These are phyloP conservation scores for Cucurbita moschata DNA, from an alignment of 306 rosid genomes.

Conservation along the genomic window DNA sequence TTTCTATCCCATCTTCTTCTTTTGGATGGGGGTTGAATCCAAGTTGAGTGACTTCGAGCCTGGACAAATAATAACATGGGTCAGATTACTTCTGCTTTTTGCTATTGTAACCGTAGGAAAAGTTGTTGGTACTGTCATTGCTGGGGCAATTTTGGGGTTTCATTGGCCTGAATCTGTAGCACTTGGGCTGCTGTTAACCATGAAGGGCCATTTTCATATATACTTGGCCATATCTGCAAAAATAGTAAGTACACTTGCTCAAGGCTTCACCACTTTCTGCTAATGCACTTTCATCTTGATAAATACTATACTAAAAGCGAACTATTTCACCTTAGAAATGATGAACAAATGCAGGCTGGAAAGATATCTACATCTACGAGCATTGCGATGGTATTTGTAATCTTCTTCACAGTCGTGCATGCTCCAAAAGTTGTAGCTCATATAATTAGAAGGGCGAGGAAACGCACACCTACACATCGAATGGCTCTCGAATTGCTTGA, in stretches of 20 bases:
- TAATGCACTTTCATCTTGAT: neutral
- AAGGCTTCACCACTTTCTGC: constrained; percentile 3
- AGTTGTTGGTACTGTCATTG: constrained; percentile 48
- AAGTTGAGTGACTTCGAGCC: constrained; percentile 24
- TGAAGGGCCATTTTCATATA: constrained; percentile 84
- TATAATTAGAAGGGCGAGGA: constrained; percentile 68
- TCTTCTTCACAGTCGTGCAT: constrained; percentile 53
- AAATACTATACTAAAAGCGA: neutral
- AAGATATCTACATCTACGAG: constrained; percentile 23
- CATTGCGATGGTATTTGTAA: constrained; percentile 37
- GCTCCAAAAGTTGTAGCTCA: constrained; percentile 54
- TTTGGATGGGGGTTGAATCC: constrained; percentile 84
- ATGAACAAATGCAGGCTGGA: constrained; percentile 25
- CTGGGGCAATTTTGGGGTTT: constrained; percentile 57
- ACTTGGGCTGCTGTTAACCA: constrained; percentile 63
- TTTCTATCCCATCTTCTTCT: constrained; percentile 71
- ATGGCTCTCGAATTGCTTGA: constrained; percentile 63
- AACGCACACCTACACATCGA: constrained; percentile 46
- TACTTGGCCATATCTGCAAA: constrained; percentile 63
- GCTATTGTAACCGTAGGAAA: constrained; percentile 37
- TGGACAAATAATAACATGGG: constrained; percentile 33
- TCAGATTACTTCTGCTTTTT: constrained; percentile 23
- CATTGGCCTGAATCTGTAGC: constrained; percentile 81
- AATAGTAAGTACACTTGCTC: constrained; percentile 34
- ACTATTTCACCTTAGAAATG: neutral